Evolutionary conservation across 2,329 filamentous ascomycete genomes (phyloP), one percentile per base, ranked within the genome.

Genomic region (Fusarium robinianum): DNA sequence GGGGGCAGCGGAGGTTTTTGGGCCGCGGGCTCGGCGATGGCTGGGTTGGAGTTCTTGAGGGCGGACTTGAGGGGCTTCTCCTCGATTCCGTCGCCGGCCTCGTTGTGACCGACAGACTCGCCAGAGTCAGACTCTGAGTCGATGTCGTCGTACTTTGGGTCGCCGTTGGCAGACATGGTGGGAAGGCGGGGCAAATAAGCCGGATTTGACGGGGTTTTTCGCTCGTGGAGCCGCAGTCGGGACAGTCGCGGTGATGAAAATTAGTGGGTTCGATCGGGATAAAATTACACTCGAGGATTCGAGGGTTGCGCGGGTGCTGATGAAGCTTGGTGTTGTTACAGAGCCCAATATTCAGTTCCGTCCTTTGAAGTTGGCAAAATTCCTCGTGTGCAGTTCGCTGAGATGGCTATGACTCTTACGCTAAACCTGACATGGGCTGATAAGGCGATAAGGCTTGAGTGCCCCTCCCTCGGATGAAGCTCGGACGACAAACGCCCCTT

Each of bases 51-150:
- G 73, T 90, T 90, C 80, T 96, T 96, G 72, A 97, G 75, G 17
- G 89, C 84, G 31, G 91, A 88, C 80, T 95, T 95, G 64, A 84
- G 71, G 43, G 82, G 80, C 77, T 88, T 84, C 62, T 84, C 77
- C 41, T 82, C 77, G 31, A 16, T 6, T 34, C 81, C 80, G 54
- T 85, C 79, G 57, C 74, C 72, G 50, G 75, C 75, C 37, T 80
- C 78, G 49, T 82, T 74, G 49, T 80, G 72, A 57, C 83, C 76
- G 53, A 81, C 67, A 43, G 83, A 86, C 66, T 89, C 87, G 64
- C 73, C 80, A 35, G 78, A 81, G 65, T 80, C 79, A 37, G 80
- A 83, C 59, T 89, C 86, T 54, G 85, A 86, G 65, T 89, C 85
- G 62, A 89, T 79, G 63, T 88, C 84, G 68, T 88, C 81, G 69